Conservation (phyloP, 2,329 filamentous ascomycete genomes). For the Diatrype stigma region DNA sequence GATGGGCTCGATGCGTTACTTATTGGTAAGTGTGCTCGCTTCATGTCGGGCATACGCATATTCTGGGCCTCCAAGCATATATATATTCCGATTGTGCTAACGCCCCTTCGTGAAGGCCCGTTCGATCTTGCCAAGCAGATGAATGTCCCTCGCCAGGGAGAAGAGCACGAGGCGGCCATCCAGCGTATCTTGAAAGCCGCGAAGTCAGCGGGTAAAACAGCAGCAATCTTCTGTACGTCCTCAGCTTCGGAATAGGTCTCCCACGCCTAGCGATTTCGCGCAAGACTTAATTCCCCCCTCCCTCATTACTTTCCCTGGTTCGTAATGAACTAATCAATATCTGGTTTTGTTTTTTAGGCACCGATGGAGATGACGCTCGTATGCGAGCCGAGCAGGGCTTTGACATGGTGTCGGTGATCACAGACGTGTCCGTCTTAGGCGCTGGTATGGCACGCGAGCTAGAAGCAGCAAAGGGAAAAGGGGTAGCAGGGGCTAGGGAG, state of each 20-base stretch:
- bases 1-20: slow-evolving; percentile 36
- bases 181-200: slow-evolving; percentile 30
- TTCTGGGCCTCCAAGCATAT: too few relatives aligned
- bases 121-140: slow-evolving; percentile 33
- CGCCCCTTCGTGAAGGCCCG: slow-evolving; percentile 7
- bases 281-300: too few relatives aligned
- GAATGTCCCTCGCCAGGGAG: slow-evolving; percentile 28
- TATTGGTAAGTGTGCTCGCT: slow-evolving; percentile 29
- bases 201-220: slow-evolving; percentile 32
- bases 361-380: slow-evolving; percentile 30
- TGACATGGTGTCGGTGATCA: slow-evolving; percentile 35
- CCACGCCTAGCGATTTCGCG: background rate
- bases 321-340: too few relatives aligned
- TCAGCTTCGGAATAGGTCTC: background rate
- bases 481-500: too few relatives aligned
- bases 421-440: slow-evolving; percentile 21
- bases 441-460: too few relatives aligned
- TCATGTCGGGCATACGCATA: too few relatives aligned
- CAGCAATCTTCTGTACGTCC: slow-evolving; percentile 36
- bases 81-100: too few relatives aligned
- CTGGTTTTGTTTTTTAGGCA: slow-evolving; percentile 16
- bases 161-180: slow-evolving; percentile 36
- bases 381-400: slow-evolving; percentile 32
- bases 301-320: too few relatives aligned
- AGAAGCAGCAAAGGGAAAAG: too few relatives aligned